Evolutionary conservation across 495 filamentous ascomycete genomes (phyloP), one percentile per base, ranked within the genome.

Genomic region (Chaetomium cochliodes): DNA sequence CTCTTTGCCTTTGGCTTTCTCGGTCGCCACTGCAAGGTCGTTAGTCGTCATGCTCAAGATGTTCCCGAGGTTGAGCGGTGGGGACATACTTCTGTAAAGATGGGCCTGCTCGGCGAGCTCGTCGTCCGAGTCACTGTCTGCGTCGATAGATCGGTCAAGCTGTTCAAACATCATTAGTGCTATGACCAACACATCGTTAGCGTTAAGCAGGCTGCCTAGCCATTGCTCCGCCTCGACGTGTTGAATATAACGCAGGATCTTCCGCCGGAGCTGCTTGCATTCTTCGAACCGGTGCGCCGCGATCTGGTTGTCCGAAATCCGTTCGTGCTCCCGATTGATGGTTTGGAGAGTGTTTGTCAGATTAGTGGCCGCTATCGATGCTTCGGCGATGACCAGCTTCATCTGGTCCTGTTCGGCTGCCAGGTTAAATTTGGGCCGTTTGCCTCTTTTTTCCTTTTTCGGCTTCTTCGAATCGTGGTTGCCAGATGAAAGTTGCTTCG

Each of bases 101-200:
- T 85, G 82, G 4, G 82, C 81, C 65, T 85, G 84, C 57, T 81
- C 78, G 28, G 82, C 81, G 25, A 86, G 64, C 56, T 88, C 85
- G 55, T 86, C 85, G 55, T 98, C 96, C 57, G 92, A 96, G 72
- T 99, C 96, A 69, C 92, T 96, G 75, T 99, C 94, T 55, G 96
- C 92, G 65, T 97, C 93, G 63, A 97, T 88, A 65, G 94, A 96
- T 67, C 94, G 92, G 73, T 99, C 93, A 26, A 96, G 82, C 57
- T 96, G 90, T 75, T 97, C 94, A 72, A 91, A 99, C 0, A 92
- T 89, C 86, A 94, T 96, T 62, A 99, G 80, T 2, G 93, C 93
- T n/a, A 86, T 88, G 51, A 97, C 89, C 20, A 99, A 84, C 69
- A 90, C 86, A 64, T 93, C 91, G 67, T 93, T 93, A 58, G 90